Evolutionary conservation across 495 filamentous ascomycete genomes (phyloP).

Genomic region (Xylaria castorea): DNA sequence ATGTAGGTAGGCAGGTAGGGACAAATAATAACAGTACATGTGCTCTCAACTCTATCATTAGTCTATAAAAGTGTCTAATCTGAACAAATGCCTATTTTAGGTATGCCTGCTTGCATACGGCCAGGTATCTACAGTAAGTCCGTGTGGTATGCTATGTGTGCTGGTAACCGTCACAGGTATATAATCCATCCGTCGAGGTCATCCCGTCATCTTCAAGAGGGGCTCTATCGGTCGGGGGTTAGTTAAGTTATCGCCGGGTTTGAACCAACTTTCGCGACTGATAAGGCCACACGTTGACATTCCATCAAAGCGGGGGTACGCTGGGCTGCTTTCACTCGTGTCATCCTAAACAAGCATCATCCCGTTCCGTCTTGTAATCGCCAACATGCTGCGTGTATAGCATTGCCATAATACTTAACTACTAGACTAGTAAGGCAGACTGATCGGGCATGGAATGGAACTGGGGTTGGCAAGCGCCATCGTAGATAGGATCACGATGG

Average conservation of each 20-base stretch:
- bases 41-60: not conserved
- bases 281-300: not conserved
- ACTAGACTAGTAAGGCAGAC: not conserved
- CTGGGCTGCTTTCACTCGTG: conserved; percentile 4
- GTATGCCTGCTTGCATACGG: not conserved
- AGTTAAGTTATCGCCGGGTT: not conserved
- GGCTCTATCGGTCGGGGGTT: conserved; percentile 3
- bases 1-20: not conserved
- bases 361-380: not conserved
- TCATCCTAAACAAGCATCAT: not conserved
- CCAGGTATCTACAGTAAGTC: not conserved
- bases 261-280: not conserved
- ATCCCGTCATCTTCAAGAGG: not conserved
- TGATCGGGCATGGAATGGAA: not conserved
- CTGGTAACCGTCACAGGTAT: not conserved
- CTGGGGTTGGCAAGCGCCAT: not conserved
- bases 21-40: not conserved
- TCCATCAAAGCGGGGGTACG: conserved; percentile 10
- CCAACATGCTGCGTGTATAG: not conserved
- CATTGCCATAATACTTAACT: not conserved
- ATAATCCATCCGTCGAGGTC: not conserved
- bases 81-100: not conserved
- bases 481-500: not conserved
- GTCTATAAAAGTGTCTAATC: not conserved
- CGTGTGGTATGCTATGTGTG: not conserved